phyloP scores from a whole-genome alignment of 202 grass and related monocot genomes.

The Carex arenaria region DNA sequence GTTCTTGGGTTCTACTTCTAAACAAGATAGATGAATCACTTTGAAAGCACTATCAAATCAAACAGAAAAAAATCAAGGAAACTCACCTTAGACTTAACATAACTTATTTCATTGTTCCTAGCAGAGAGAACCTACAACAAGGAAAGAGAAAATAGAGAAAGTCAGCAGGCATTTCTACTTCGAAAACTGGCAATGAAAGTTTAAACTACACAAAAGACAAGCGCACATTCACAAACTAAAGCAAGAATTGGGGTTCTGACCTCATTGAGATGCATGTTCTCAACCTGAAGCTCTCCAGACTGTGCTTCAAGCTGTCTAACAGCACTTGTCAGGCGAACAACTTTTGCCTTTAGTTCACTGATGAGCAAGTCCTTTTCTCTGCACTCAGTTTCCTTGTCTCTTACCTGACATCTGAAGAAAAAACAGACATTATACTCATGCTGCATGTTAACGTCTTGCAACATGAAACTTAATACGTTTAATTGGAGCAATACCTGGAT shows the following conservation, averaged over 20 bases:
- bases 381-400: constrained; percentile 52
- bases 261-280: constrained; percentile 60
- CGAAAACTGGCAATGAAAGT: constrained; percentile 7
- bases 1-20: background rate
- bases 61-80: background rate
- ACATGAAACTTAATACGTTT: background rate
- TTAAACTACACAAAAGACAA: background rate
- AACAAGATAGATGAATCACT: background rate
- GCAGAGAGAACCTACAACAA: constrained; percentile 50
- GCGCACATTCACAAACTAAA: constrained; percentile 5
- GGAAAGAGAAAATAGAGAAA: constrained; percentile 1
- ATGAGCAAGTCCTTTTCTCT: constrained; percentile 57
- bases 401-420: constrained; percentile 56
- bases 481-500: constrained; percentile 51
- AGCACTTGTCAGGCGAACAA: constrained; percentile 53
- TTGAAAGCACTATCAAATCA: background rate
- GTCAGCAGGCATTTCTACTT: constrained; percentile 11
- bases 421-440: background rate
- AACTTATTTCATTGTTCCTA: constrained; percentile 39
- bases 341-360: constrained; percentile 80
- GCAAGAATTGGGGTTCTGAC: constrained; percentile 4
- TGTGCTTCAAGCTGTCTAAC: constrained; percentile 61
- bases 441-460: background rate
- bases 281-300: constrained; percentile 46
- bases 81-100: constrained; percentile 27